phyloP scores from a whole-genome alignment of 495 filamentous ascomycete species.

The Daldinia concentrica region DNA sequence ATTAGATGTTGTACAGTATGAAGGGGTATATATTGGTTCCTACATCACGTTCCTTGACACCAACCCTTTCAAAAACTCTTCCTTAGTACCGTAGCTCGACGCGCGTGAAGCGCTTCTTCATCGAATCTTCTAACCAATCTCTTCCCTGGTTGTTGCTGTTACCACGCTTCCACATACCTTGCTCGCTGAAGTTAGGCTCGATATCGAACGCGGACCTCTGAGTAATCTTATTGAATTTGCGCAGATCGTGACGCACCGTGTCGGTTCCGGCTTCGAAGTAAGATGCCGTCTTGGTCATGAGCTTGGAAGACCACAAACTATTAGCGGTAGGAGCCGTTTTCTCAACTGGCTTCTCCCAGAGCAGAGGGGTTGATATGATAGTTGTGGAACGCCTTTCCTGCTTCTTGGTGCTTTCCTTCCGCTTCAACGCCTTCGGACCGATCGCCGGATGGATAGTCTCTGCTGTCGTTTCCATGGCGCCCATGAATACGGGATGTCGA shows the following conservation, averaged over 20 bases:
- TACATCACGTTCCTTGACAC: conserved; percentile 25
- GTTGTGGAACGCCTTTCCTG: not conserved
- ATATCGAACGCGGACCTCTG: conserved; percentile 1
- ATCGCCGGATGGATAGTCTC: conserved; percentile 52
- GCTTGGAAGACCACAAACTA: conserved; percentile 15
- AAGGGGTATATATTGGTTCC: conserved; percentile 33
- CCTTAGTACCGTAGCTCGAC: conserved; percentile 43
- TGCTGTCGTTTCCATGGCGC: conserved; percentile 43
- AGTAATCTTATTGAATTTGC: conserved; percentile 4
- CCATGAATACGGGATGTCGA: conserved; percentile 55
- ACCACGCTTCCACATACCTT: conserved; percentile 35
- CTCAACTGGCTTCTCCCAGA: conserved; percentile 22
- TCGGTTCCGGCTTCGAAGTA: not conserved
- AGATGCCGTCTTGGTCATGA: not conserved
- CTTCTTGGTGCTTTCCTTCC: conserved; percentile 17
- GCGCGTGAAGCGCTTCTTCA: conserved; percentile 41
- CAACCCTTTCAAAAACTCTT: conserved; percentile 4
- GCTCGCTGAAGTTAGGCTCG: conserved; percentile 17
- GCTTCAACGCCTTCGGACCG: conserved; percentile 11
- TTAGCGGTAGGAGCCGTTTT: not conserved
- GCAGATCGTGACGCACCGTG: not conserved
- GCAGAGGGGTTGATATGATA: conserved; percentile 4
- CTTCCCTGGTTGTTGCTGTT: conserved; percentile 12
- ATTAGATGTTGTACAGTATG: conserved; percentile 34
- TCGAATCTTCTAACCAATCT: conserved; percentile 44